phyloP scores from a whole-genome alignment of 1,139 yeast genomes.

The Scheffersomyces cryptocercus region DNA sequence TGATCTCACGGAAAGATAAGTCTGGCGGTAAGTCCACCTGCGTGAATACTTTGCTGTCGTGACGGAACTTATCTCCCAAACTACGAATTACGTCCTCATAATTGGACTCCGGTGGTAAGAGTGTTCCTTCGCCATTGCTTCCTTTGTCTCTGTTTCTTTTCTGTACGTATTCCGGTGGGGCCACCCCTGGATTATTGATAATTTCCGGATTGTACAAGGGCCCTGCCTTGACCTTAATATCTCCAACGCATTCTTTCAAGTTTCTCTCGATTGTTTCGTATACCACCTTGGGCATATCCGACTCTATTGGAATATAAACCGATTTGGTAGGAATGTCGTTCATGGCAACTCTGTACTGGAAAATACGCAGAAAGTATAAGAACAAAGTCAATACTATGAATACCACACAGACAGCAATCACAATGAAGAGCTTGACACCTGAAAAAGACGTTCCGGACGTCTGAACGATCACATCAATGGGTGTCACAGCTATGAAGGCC shows the following conservation, averaged over 20 bases:
- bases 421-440: constrained; percentile 70
- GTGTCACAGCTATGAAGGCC: constrained; percentile 65
- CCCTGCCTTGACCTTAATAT: constrained; percentile 50
- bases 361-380: constrained; percentile 55
- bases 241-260: constrained; percentile 43
- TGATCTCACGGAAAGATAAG: constrained; percentile 50
- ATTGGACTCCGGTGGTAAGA: constrained; percentile 56
- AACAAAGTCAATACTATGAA: constrained; percentile 52
- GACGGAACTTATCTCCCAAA: constrained; percentile 49
- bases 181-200: constrained; percentile 67
- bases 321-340: constrained; percentile 72
- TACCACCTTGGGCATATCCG: constrained; percentile 60
- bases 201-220: constrained; percentile 42
- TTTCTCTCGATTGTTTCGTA: constrained; percentile 37
- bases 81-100: constrained; percentile 66
- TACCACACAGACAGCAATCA: constrained; percentile 68
- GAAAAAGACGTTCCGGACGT: constrained; percentile 56
- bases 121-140: constrained; percentile 27
- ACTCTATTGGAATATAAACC: constrained; percentile 64
- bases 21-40: constrained; percentile 39
- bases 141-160: constrained; percentile 18
- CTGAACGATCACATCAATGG: constrained; percentile 74
- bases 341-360: constrained; percentile 57
- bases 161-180: constrained; percentile 45
- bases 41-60: constrained; percentile 38